Percentiles rank a stretch among this genome's conserved stretches.
phyloP scores from a whole-genome alignment of 2,329 filamentous ascomycete species.

The Xenosphaeropsis pyriputrescens region DNA sequence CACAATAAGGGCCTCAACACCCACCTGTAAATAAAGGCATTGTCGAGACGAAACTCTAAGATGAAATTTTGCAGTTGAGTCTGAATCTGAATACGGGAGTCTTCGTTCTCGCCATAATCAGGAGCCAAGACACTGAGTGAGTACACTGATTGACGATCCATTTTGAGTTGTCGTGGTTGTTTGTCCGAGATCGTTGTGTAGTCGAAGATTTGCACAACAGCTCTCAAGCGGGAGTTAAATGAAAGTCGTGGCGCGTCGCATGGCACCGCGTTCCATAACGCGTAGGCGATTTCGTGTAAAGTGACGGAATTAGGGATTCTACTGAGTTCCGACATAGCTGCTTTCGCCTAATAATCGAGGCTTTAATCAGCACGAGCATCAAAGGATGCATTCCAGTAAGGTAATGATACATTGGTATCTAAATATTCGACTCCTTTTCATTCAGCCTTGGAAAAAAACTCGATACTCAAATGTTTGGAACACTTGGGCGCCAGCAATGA shows the following conservation, averaged over 20 bases:
- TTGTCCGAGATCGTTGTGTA: no score
- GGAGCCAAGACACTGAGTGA: constrained; percentile 68
- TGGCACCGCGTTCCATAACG: background rate
- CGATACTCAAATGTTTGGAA: no score
- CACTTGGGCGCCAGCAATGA: constrained; percentile 12
- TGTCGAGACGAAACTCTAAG: constrained; percentile 85
- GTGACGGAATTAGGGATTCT: constrained; percentile 1
- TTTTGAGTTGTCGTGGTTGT: constrained; percentile 19
- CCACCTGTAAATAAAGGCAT: constrained; percentile 86
- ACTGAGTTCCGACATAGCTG: background rate
- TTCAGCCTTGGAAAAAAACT: no score
- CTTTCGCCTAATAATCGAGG: background rate
- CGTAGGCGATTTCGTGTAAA: constrained; percentile 1
- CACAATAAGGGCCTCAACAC: constrained; percentile 6
- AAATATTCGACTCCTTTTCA: no score
- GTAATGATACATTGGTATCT: no score
- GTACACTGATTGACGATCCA: constrained; percentile 85
- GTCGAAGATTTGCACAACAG: no score
- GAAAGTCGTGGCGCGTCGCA: constrained; percentile 2
- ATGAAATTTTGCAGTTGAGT: constrained; percentile 79
- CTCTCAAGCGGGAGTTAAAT: constrained; percentile 1
- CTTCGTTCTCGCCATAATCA: constrained; percentile 43
- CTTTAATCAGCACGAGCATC: no score
- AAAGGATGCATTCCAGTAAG: no score
- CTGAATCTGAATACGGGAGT: constrained; percentile 59